A percentile compares a stretch with the other conserved stretches of the same genome.
phyloP scores from a whole-genome alignment of 2,329 filamentous ascomycete species.

The Colletotrichum tropicicola region DNA sequence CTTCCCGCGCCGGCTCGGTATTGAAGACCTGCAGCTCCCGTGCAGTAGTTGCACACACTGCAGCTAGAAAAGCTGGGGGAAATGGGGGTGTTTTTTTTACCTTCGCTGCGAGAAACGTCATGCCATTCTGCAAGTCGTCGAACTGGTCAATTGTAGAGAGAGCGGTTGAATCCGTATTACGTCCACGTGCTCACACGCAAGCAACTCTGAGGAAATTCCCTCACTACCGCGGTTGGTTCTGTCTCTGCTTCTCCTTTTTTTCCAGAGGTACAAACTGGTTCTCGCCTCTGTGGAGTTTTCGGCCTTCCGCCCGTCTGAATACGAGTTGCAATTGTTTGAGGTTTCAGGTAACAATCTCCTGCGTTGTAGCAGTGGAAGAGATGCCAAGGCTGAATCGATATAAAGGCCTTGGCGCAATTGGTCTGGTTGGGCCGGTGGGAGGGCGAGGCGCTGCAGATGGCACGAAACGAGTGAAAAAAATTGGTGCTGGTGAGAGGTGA shows the following conservation, averaged over 20 bases:
- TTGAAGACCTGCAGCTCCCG: not conserved
- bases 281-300: not conserved
- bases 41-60: not conserved
- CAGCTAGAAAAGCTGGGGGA: not conserved
- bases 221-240: not conserved
- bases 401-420: constrained; percentile 6
- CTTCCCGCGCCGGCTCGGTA: not conserved
- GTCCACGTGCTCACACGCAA: not conserved
- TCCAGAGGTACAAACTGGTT: not conserved
- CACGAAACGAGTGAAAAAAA: not conserved
- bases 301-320: not conserved
- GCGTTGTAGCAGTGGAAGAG: not conserved
- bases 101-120: too few relatives aligned
- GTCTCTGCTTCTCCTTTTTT: not conserved
- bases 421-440: not conserved
- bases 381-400: constrained; percentile 10
- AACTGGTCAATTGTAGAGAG: not conserved
- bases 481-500: not conserved
- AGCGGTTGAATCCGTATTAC: not conserved
- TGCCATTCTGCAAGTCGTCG: not conserved
- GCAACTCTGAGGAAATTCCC: not conserved
- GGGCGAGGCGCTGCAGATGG: not conserved
- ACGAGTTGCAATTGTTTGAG: not conserved
- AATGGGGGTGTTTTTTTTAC: not conserved
- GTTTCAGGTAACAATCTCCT: constrained; percentile 7